Percentiles rank a stretch among this genome's conserved stretches.
Conservation (phyloP, 441 rosid species). For the Populus trichocarpa region DNA sequence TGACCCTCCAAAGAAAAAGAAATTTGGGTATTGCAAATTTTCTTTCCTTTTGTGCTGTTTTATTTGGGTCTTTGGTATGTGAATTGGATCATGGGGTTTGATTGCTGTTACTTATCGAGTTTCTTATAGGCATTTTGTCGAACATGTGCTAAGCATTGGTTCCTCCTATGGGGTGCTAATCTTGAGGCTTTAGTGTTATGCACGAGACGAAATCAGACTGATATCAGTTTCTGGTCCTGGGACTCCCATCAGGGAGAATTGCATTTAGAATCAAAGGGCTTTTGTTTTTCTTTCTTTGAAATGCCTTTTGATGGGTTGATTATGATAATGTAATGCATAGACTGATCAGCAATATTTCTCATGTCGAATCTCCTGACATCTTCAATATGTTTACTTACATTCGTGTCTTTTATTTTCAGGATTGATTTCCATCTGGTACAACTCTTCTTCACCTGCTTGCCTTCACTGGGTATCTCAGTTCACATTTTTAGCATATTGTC, state of each 20-base stretch:
- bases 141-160: constrained; percentile 8
- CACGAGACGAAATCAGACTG: neutral
- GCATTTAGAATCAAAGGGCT: neutral
- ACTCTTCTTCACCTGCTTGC: constrained; percentile 87
- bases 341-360: neutral
- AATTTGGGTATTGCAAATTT: constrained; percentile 53
- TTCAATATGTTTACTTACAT: constrained; percentile 9
- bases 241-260: neutral
- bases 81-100: neutral
- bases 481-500: constrained; percentile 9
- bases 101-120: neutral
- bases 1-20: constrained; percentile 49
- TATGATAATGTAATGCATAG: neutral
- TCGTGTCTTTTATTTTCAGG: constrained; percentile 44
- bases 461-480: constrained; percentile 67
- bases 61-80: neutral
- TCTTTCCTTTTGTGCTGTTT: neutral
- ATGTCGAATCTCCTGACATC: neutral
- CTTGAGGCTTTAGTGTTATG: neutral
- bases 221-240: neutral
- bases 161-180: neutral
- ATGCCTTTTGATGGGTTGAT: neutral
- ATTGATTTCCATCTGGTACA: constrained; percentile 91
- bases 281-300: neutral
- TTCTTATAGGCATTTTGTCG: constrained; percentile 30